Percentiles rank a stretch among this genome's conserved stretches.
Evolutionary conservation across 441 rosid species (phyloP).

Genomic region (Daphne laureola): DNA sequence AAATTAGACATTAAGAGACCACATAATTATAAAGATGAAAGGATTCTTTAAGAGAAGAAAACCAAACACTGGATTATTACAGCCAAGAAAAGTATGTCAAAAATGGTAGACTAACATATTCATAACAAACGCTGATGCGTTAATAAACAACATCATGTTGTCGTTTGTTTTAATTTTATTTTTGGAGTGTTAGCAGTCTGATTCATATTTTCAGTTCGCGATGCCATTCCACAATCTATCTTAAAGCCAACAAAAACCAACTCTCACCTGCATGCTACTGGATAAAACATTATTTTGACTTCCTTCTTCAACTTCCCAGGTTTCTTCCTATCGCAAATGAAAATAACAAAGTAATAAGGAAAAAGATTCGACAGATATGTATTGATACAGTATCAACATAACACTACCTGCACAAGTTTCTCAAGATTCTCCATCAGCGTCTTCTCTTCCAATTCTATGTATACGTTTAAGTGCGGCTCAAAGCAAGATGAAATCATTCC

Average conservation of each 20-base stretch:
- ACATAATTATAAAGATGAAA: no score
- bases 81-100: no score
- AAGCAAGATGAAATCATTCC: conserved; percentile 98
- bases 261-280: conserved; percentile 91
- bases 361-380: conserved; percentile 12
- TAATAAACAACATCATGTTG: no score
- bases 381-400: conserved; percentile 10
- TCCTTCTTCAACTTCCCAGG: conserved; percentile 98
- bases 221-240: no score
- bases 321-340: conserved; percentile 65
- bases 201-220: no score
- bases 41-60: no score
- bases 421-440: conserved; percentile 96
- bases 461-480: conserved; percentile 89
- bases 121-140: no score
- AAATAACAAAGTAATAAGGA: conserved; percentile 17
- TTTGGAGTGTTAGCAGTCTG: no score
- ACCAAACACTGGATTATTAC: no score
- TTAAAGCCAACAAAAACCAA: not conserved
- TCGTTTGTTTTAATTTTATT: no score
- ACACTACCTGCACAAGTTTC: conserved; percentile 87
- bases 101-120: no score
- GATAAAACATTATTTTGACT: conserved; percentile 91
- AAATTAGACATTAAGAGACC: no score
- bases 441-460: conserved; percentile 93